phyloP scores from a whole-genome alignment of 1,139 yeast species.

The Candida tropicalis region DNA sequence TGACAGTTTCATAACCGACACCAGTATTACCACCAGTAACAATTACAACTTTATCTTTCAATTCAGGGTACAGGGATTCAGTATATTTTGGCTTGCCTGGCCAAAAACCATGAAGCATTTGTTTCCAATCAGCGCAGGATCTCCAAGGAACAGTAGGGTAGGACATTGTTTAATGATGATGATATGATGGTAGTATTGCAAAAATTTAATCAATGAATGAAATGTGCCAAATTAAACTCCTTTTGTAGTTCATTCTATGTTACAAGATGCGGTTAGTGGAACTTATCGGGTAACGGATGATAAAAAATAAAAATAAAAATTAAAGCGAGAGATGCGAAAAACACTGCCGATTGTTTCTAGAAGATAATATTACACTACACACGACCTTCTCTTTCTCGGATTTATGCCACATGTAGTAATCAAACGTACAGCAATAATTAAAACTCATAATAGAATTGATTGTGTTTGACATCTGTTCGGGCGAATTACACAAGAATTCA shows the following conservation, averaged over 20 bases:
- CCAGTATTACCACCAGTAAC: constrained; percentile 27
- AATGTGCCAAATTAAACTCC: too few species aligned
- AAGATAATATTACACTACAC: too few species aligned
- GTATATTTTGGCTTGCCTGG: constrained; percentile 17
- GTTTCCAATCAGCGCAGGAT: constrained; percentile 15
- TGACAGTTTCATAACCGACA: constrained; percentile 33
- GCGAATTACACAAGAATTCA: too few species aligned
- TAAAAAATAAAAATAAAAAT: neutral
- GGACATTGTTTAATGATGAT: constrained; percentile 10
- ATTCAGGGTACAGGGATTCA: constrained; percentile 18
- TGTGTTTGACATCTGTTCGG: too few species aligned
- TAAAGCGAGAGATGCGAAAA: too few species aligned
- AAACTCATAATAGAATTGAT: too few species aligned
- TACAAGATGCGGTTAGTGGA: neutral
- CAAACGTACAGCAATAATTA: too few species aligned
- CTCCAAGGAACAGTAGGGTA: constrained; percentile 12
- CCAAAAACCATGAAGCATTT: constrained; percentile 15
- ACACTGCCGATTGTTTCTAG: too few species aligned
- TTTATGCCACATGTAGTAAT: neutral
- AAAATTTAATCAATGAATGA: too few species aligned
- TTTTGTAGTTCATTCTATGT: too few species aligned
- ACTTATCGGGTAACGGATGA: neutral
- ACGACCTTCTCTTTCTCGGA: neutral
- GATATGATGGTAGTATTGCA: too few species aligned
- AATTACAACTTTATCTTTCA: constrained; percentile 24